These are phyloP conservation scores for Dacryopinax spathularia DNA, from an alignment of 768 basidiomycete species.

Conservation along the genomic window DNA sequence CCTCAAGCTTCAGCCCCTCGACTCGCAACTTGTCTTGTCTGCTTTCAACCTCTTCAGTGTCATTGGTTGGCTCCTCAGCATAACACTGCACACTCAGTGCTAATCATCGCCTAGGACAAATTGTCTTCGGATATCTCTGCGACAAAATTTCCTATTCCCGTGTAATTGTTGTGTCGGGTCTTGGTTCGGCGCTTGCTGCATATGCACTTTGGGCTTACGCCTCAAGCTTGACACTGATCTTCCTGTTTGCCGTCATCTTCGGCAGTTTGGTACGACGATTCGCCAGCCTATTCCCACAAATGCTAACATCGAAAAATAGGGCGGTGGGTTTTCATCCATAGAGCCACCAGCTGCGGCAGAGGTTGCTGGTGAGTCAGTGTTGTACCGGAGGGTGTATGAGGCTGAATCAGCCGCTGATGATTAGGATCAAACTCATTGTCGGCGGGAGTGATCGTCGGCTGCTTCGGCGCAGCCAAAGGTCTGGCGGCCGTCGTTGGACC, in stretches of 20 bases:
- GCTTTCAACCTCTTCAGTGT: slow-evolving; percentile 3
- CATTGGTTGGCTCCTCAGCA: no score
- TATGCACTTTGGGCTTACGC: slow-evolving; percentile 4
- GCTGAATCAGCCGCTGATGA: neutral
- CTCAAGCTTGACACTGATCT: neutral
- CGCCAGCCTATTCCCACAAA: no score
- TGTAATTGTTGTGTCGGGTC: neutral
- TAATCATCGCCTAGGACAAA: neutral
- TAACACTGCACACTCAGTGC: no score
- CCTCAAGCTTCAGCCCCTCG: neutral
- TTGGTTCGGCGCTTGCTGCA: slow-evolving; percentile 4
- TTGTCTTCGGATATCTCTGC: neutral
- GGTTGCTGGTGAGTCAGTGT: neutral
- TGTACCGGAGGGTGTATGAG: neutral
- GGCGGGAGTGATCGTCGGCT: neutral
- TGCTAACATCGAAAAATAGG: neutral
- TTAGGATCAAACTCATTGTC: neutral
- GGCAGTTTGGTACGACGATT: neutral
- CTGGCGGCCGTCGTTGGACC: slow-evolving; percentile 3
- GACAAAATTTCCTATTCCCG: neutral
- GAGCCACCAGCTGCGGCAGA: neutral
- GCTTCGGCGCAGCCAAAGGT: neutral
- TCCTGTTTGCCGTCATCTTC: neutral
- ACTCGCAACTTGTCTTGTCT: neutral
- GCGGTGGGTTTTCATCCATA: neutral